These are phyloP conservation scores for Boehmeria nivea DNA, from an alignment of 306 rosid species.

Conservation along the genomic window DNA sequence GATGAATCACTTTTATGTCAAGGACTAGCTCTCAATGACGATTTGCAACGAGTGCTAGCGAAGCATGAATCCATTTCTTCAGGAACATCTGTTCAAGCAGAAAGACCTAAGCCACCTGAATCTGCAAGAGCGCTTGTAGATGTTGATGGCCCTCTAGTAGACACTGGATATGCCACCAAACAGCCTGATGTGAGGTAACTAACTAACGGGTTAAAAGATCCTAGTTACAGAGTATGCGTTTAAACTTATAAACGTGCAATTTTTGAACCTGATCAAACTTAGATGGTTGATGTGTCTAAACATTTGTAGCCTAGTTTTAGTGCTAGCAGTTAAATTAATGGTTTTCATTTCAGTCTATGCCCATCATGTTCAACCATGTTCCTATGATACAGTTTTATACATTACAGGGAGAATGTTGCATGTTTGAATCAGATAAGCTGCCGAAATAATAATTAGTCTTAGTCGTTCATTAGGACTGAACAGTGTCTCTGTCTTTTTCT, in stretches of 20 bases:
- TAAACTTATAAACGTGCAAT: not conserved
- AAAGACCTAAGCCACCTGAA: conserved; percentile 47
- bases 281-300: not conserved
- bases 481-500: too few species aligned
- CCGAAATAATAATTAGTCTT: too few species aligned
- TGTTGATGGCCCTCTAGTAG: conserved; percentile 67
- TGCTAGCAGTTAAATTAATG: too few species aligned
- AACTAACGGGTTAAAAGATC: conserved; percentile 2
- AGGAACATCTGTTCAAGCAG: conserved; percentile 44
- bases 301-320: not conserved
- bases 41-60: conserved; percentile 82
- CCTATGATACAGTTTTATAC: not conserved
- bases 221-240: too few species aligned
- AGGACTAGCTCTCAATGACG: conserved; percentile 92
- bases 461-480: too few species aligned
- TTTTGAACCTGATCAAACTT: not conserved
- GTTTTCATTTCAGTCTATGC: not conserved
- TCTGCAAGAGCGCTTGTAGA: conserved; percentile 47
- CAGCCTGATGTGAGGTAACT: conserved; percentile 52
- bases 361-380: not conserved
- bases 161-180: conserved; percentile 62
- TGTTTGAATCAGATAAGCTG: too few species aligned
- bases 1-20: conserved; percentile 94
- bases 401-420: too few species aligned
- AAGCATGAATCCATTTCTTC: conserved; percentile 92